Evolutionary conservation across 768 basidiomycete species (phyloP).

Genomic region (Termitomyces sp.): DNA sequence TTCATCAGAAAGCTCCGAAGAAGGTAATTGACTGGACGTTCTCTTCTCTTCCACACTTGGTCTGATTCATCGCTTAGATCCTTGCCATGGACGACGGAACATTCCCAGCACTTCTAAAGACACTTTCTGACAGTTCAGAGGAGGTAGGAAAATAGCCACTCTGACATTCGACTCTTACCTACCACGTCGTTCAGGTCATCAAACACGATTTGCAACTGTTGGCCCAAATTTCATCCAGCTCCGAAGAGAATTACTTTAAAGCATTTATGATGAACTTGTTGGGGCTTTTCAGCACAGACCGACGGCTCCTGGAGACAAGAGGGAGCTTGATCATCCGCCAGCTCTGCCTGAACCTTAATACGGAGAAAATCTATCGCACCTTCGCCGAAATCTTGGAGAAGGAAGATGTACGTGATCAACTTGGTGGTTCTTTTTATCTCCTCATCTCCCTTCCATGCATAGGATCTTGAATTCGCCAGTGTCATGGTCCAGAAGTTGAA

Average conservation of each 20-base stretch:
- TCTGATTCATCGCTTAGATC: conserved; percentile 52
- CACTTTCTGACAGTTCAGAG: conserved; percentile 93
- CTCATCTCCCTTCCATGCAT: conserved; percentile 3
- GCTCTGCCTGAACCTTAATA: conserved; percentile 89
- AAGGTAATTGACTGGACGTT: conserved; percentile 51
- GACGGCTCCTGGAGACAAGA: conserved; percentile 82
- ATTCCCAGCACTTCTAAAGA: conserved; percentile 93
- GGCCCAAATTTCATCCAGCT: conserved; percentile 94
- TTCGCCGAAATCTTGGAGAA: conserved; percentile 98
- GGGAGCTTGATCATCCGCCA: conserved; percentile 97
- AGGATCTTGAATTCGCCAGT: conserved; percentile 98
- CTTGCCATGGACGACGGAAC: conserved; percentile 96
- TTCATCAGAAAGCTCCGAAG: conserved; percentile 96
- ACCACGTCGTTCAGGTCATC: conserved; percentile 62
- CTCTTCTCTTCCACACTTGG: not conserved
- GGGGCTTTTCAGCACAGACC: conserved; percentile 92
- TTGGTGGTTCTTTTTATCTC: not conserved
- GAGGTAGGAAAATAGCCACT: conserved; percentile 51
- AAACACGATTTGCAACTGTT: conserved; percentile 94
- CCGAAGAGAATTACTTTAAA: conserved; percentile 94
- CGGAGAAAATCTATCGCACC: conserved; percentile 91
- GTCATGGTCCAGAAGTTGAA: conserved; percentile 98
- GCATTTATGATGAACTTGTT: conserved; percentile 94
- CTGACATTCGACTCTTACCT: not conserved
- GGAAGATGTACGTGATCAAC: conserved; percentile 70